These are phyloP conservation scores for Lentinula raphanica DNA, from an alignment of 768 basidiomycete species.

Conservation along the genomic window DNA sequence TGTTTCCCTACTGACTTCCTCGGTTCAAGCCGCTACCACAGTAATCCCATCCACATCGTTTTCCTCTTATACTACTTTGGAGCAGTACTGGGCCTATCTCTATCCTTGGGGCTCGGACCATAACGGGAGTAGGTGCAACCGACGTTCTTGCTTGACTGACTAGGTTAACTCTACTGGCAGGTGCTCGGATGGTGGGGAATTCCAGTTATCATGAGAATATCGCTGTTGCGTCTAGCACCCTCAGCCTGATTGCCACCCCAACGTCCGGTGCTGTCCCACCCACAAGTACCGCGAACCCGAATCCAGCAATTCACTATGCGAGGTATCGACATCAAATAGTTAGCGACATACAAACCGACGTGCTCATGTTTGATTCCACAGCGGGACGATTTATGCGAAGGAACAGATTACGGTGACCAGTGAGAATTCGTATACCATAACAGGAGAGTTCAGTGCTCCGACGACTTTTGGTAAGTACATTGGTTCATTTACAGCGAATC, in stretches of 20 bases:
- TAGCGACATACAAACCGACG: not conserved
- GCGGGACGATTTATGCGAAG: constrained; percentile 38
- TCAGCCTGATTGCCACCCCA: constrained; percentile 37
- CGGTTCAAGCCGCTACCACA: constrained; percentile 26
- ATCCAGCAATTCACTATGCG: constrained; percentile 39
- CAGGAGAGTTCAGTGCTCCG: constrained; percentile 39
- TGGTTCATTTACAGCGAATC: too few relatives aligned
- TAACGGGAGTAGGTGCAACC: constrained; percentile 32
- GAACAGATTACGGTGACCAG: constrained; percentile 36
- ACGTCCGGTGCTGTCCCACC: constrained; percentile 33
- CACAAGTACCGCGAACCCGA: constrained; percentile 34
- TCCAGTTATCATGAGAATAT: constrained; percentile 36
- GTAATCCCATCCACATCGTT: constrained; percentile 38
- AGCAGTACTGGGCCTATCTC: constrained; percentile 36
- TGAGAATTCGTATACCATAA: constrained; percentile 29
- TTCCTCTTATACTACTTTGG: constrained; percentile 31
- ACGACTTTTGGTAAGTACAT: constrained; percentile 21
- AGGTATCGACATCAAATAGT: constrained; percentile 17
- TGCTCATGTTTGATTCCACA: constrained; percentile 3
- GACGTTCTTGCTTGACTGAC: not conserved
- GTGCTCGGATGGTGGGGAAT: constrained; percentile 38
- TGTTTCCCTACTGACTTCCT: constrained; percentile 9
- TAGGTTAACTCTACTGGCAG: constrained; percentile 15
- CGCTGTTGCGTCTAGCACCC: constrained; percentile 28
- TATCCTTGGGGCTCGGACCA: constrained; percentile 45